phyloP scores from a whole-genome alignment of 495 filamentous ascomycete genomes.

The Podospora bellae-mahoneyi region DNA sequence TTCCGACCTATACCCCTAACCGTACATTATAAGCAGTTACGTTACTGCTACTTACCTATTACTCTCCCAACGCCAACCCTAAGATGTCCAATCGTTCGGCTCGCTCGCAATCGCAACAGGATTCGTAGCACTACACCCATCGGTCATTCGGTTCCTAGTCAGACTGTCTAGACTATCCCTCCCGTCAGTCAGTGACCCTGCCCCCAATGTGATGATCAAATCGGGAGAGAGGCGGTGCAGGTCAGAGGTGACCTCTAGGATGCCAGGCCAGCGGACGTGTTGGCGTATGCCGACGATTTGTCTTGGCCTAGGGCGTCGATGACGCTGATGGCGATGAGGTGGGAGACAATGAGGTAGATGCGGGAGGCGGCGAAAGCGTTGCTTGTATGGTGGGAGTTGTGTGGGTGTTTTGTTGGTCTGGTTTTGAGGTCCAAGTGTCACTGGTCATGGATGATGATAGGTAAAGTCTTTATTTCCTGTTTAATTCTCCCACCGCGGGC shows the following conservation, averaged over 20 bases:
- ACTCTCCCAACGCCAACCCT: conserved; percentile 26
- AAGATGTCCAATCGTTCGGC: conserved; percentile 36
- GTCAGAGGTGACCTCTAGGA: conserved; percentile 54
- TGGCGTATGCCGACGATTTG: conserved; percentile 55
- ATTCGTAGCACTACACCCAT: conserved; percentile 37
- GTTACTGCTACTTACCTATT: too few relatives aligned
- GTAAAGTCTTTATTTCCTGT: neutral
- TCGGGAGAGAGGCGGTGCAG: conserved; percentile 48
- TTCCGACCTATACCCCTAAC: too few relatives aligned
- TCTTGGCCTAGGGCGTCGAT: conserved; percentile 46
- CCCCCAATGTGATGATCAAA: conserved; percentile 59
- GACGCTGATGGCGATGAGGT: conserved; percentile 48
- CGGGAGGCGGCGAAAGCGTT: conserved; percentile 51
- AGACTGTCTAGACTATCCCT: conserved; percentile 35
- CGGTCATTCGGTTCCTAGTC: conserved; percentile 35
- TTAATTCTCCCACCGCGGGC: neutral
- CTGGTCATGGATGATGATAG: neutral
- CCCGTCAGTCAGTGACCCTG: conserved; percentile 57
- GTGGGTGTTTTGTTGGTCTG: conserved; percentile 26
- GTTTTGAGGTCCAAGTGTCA: neutral
- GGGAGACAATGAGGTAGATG: conserved; percentile 60
- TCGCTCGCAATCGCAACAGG: conserved; percentile 34
- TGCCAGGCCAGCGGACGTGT: conserved; percentile 59
- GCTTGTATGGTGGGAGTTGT: conserved; percentile 48
- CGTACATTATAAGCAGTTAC: too few relatives aligned